Evolutionary conservation across 176 grass and related monocot species (phyloP).

Genomic region (Stipa capillata): DNA sequence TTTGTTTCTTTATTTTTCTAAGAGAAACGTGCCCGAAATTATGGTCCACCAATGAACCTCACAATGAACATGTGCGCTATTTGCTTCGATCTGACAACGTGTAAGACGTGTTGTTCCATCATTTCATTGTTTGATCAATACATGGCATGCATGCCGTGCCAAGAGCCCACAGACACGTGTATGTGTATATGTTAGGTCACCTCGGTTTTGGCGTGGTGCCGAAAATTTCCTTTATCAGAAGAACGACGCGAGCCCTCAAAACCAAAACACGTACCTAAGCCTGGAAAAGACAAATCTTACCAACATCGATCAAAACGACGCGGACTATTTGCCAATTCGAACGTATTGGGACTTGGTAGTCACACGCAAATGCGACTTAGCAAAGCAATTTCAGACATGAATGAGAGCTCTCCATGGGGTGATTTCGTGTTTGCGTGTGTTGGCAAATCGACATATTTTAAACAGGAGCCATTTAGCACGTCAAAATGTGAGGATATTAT

Average conservation of each 20-base stretch:
- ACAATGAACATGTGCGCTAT: conserved; percentile 13
- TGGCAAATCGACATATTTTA: too few species aligned
- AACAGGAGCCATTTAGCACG: too few species aligned
- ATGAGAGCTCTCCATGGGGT: too few species aligned
- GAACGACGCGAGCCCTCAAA: not conserved
- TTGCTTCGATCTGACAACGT: not conserved
- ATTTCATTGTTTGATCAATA: not conserved
- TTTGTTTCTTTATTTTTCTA: too few species aligned
- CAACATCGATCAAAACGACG: not conserved
- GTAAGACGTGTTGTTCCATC: conserved; percentile 19
- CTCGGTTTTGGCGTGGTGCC: not conserved
- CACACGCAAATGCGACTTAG: too few species aligned
- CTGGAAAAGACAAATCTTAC: not conserved
- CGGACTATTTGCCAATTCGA: too few species aligned
- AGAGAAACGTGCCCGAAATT: not conserved
- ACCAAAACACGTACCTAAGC: not conserved
- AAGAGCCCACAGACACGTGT: not conserved
- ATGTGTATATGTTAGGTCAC: not conserved
- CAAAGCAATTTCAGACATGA: not conserved
- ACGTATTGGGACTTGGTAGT: not conserved
- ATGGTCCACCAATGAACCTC: not conserved
- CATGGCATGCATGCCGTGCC: not conserved
- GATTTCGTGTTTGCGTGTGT: too few species aligned
- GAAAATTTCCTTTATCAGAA: not conserved
- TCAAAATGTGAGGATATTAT: too few species aligned